These are phyloP conservation scores for Mortierella sp. DNA, from an alignment of 371 early-diverging fungal species.

Conservation along the genomic window DNA sequence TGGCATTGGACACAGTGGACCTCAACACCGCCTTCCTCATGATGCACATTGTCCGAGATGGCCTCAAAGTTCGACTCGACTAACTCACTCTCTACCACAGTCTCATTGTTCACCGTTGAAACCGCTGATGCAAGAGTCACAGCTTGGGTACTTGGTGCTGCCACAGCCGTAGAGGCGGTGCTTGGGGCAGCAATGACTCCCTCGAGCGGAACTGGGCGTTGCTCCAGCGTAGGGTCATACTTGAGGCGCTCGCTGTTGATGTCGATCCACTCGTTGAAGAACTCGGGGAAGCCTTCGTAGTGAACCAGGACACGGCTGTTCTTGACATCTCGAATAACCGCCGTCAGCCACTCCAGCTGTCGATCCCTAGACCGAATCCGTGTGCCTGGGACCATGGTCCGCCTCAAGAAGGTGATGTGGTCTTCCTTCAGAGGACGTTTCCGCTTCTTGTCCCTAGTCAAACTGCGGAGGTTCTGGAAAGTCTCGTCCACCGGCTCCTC, in stretches of 20 bases:
- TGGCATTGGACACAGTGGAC: slow-evolving; percentile 49
- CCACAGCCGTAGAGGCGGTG: neutral
- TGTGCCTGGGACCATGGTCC: slow-evolving; percentile 39
- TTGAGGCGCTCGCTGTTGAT: slow-evolving; percentile 55
- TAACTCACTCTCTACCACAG: neutral
- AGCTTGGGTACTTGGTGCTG: neutral
- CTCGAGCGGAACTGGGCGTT: slow-evolving; percentile 17
- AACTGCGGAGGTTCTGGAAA: slow-evolving; percentile 42
- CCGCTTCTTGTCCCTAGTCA: slow-evolving; percentile 25
- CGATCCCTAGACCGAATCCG: slow-evolving; percentile 49
- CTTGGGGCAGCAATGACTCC: neutral
- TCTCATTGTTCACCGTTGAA: neutral
- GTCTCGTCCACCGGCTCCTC: slow-evolving; percentile 5
- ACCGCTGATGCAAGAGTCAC: neutral
- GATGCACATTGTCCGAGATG: neutral
- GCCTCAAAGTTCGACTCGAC: neutral
- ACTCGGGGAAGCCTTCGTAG: slow-evolving; percentile 60
- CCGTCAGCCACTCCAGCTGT: slow-evolving; percentile 57
- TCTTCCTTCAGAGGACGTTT: slow-evolving; percentile 24
- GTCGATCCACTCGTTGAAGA: slow-evolving; percentile 68
- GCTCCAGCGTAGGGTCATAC: slow-evolving; percentile 36
- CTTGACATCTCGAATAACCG: slow-evolving; percentile 47
- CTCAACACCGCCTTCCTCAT: slow-evolving; percentile 17
- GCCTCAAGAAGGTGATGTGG: slow-evolving; percentile 29
- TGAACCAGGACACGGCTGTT: slow-evolving; percentile 61